A percentile compares a stretch with the other conserved stretches of the same genome.
Conservation (phyloP, 176 grass and related monocot genomes). For the Raddia guianensis region DNA sequence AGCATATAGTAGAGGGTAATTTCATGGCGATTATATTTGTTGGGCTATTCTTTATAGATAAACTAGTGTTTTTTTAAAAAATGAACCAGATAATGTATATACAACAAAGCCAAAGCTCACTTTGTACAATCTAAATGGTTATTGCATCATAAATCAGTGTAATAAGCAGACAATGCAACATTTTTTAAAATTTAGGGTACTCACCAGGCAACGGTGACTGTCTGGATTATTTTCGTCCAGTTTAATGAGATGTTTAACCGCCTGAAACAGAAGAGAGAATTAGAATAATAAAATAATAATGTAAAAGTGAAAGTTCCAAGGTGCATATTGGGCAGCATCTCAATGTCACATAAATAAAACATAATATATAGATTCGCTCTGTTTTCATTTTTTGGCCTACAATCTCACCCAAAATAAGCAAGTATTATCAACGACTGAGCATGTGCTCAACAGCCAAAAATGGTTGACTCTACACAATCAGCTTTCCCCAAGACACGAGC, state of each 20-base stretch:
- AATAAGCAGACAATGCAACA: not conserved
- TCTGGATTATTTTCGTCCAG: slow-evolving; percentile 85
- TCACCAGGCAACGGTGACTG: slow-evolving; percentile 87
- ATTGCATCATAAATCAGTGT: slow-evolving; percentile 24
- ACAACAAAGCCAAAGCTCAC: not conserved
- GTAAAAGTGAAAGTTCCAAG: slow-evolving; percentile 11
- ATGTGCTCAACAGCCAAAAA: slow-evolving; percentile 5
- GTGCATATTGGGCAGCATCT: not conserved
- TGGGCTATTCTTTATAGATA: not conserved
- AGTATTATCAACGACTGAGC: not conserved
- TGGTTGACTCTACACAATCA: not conserved
- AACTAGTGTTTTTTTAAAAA: not conserved
- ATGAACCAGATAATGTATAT: slow-evolving; percentile 20
- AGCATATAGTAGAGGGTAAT: not conserved
- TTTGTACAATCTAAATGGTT: slow-evolving; percentile 14
- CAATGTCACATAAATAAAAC: not conserved
- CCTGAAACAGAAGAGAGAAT: slow-evolving; percentile 57
- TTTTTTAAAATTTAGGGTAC: slow-evolving; percentile 39
- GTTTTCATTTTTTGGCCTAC: slow-evolving; percentile 11
- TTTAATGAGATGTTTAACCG: slow-evolving; percentile 86
- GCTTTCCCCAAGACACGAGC: not conserved
- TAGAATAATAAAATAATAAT: slow-evolving; percentile 11
- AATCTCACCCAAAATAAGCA: not conserved
- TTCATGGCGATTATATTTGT: not conserved
- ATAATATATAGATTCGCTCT: not conserved